Conservation (phyloP, 306 rosid genomes). For the Quercus engelmannii region DNA sequence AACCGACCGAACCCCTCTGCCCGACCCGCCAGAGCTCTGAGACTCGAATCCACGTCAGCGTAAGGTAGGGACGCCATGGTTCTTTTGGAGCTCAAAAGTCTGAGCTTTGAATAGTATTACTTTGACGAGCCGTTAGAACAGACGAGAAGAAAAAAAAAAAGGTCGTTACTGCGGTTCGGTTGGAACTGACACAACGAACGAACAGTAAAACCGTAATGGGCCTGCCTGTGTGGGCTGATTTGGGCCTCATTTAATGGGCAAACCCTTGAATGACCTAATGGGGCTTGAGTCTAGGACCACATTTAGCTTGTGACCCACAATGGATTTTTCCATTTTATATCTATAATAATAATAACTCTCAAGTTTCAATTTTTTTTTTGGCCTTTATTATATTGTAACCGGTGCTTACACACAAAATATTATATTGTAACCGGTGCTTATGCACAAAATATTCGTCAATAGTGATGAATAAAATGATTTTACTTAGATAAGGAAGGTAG, state of each 20-base stretch:
- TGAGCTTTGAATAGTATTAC: not conserved
- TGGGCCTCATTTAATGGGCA: not conserved
- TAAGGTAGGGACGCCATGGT: conserved; percentile 53
- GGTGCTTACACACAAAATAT: no score
- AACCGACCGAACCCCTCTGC: conserved; percentile 64
- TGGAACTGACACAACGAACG: not conserved
- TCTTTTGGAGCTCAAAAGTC: not conserved
- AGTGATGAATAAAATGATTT: no score
- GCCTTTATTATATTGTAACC: no score
- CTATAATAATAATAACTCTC: no score
- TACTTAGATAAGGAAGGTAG: no score
- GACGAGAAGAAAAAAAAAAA: not conserved
- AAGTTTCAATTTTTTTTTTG: no score
- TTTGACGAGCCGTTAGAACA: not conserved
- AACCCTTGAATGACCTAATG: not conserved
- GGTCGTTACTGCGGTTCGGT: not conserved
- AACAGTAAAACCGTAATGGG: not conserved
- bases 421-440: no score
- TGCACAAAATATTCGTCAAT: no score
- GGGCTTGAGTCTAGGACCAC: not conserved
- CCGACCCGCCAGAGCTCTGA: conserved; percentile 48
- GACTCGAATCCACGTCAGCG: conserved; percentile 46
- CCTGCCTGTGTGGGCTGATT: not conserved
- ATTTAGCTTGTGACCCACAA: no score
- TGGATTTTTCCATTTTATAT: no score